Conservation (phyloP, 371 early-diverging fungal genomes). For the Phascolomyces articulosus region DNA sequence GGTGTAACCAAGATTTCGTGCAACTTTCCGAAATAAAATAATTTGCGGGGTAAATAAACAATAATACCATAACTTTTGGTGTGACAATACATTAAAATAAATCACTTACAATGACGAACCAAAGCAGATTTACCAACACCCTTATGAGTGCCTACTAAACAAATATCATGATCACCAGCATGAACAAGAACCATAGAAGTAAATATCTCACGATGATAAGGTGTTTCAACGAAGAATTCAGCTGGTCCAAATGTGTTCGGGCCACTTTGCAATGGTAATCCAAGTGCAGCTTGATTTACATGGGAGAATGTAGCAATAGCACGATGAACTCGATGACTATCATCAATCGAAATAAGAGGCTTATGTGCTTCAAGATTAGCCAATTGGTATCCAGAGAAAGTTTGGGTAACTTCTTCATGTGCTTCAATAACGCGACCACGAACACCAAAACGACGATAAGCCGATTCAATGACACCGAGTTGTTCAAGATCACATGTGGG, state of each 20-base stretch:
- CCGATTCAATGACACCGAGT: conserved; percentile 66
- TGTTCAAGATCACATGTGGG: conserved; percentile 67
- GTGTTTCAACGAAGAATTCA: conserved; percentile 72
- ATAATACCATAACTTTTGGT: not conserved
- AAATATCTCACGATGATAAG: conserved; percentile 66
- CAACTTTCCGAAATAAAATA: conserved; percentile 34
- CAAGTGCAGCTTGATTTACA: conserved; percentile 29
- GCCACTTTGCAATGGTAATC: conserved; percentile 52
- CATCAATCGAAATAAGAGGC: conserved; percentile 32
- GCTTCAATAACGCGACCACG: conserved; percentile 46
- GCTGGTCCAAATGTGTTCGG: conserved; percentile 52
- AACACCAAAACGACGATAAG: conserved; percentile 75
- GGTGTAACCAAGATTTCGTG: conserved; percentile 70
- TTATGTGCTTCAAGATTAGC: conserved; percentile 38
- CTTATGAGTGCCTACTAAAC: conserved; percentile 73
- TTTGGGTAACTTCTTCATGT: conserved; percentile 52
- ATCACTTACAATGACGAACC: conserved; percentile 58
- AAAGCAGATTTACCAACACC: conserved; percentile 81
- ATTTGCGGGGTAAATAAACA: conserved; percentile 8
- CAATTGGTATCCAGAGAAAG: conserved; percentile 60
- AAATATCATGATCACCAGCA: conserved; percentile 69
- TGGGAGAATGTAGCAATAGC: conserved; percentile 56
- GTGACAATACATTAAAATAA: not conserved
- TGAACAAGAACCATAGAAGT: conserved; percentile 73
- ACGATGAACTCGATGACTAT: conserved; percentile 25